Conservation (phyloP, 164 flowering plant genomes). For the Tetrastigma voinierianum region DNA sequence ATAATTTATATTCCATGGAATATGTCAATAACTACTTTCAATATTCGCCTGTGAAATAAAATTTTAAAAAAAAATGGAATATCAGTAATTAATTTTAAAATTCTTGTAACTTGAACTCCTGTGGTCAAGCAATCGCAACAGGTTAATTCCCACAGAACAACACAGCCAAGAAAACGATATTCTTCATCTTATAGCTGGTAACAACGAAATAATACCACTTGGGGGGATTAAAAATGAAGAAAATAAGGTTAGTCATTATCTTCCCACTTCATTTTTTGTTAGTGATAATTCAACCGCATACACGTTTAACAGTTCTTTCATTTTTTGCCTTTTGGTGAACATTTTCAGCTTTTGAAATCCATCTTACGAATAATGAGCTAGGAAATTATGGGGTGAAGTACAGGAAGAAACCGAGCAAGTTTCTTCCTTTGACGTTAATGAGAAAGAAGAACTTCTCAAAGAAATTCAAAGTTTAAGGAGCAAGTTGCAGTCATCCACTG, state of each 20-base stretch:
- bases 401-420: conserved; percentile 26
- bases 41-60: no score
- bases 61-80: no score
- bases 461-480: conserved; percentile 66
- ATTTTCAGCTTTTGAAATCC: conserved; percentile 36
- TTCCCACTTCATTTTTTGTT: neutral
- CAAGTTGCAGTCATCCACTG: conserved; percentile 48
- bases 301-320: no score
- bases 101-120: neutral
- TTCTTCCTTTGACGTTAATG: conserved; percentile 37
- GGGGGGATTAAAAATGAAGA: conserved; percentile 15
- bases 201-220: conserved; percentile 15
- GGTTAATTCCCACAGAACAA: conserved; percentile 5
- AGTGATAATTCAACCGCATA: no score
- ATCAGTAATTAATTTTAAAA: neutral
- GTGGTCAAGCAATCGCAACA: conserved; percentile 55
- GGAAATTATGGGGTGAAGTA: conserved; percentile 36
- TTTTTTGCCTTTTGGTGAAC: neutral
- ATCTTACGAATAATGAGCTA: conserved; percentile 21
- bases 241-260: conserved; percentile 27
- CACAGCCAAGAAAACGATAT: conserved; percentile 17
- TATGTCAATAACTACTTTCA: no score
- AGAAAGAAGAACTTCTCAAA: conserved; percentile 71
- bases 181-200: conserved; percentile 14
- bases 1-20: conserved; percentile 4